Percentiles rank a stretch among this genome's conserved stretches.
phyloP scores from a whole-genome alignment of 495 filamentous ascomycete genomes.

The Ascobolus immersus region DNA sequence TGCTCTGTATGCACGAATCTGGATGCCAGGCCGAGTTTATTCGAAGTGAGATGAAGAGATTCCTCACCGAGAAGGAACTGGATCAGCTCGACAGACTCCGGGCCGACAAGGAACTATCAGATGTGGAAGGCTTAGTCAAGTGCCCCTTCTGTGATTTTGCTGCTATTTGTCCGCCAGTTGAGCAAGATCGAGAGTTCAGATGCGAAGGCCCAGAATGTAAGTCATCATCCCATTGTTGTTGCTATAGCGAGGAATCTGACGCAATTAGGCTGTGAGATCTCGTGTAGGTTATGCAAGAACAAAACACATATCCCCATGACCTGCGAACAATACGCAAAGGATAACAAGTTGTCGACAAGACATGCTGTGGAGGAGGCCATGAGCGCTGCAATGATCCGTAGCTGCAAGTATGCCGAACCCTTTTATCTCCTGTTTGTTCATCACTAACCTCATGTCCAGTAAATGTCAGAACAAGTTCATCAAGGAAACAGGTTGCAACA shows the following conservation, averaged over 20 bases:
- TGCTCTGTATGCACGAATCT: slow-evolving; percentile 28
- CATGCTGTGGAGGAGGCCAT: slow-evolving; percentile 60
- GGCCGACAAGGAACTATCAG: slow-evolving; percentile 39
- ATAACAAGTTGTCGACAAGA: slow-evolving; percentile 31
- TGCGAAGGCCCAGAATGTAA: slow-evolving; percentile 43
- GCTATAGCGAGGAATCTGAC: background rate
- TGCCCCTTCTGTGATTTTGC: slow-evolving; percentile 74
- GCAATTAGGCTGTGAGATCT: slow-evolving; percentile 21
- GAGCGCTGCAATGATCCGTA: slow-evolving; percentile 50
- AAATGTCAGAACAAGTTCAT: slow-evolving; percentile 35
- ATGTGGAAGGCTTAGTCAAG: slow-evolving; percentile 35
- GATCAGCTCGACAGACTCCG: slow-evolving; percentile 41
- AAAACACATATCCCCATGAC: slow-evolving; percentile 49
- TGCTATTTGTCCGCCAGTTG: slow-evolving; percentile 38
- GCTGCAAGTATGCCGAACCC: slow-evolving; percentile 47
- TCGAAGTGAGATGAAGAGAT: slow-evolving; percentile 22
- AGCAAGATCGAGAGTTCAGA: slow-evolving; percentile 48
- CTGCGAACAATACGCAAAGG: slow-evolving; percentile 42
- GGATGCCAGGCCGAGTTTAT: slow-evolving; percentile 27
- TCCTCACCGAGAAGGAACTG: slow-evolving; percentile 29
- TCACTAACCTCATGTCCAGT: slow-evolving; percentile 13
- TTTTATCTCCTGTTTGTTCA: background rate
- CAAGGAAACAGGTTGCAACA: slow-evolving; percentile 66
- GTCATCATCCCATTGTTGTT: slow-evolving; percentile 5
- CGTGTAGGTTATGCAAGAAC: slow-evolving; percentile 47